phyloP scores from a whole-genome alignment of 306 rosid species.

The Prunus kanzakura region DNA sequence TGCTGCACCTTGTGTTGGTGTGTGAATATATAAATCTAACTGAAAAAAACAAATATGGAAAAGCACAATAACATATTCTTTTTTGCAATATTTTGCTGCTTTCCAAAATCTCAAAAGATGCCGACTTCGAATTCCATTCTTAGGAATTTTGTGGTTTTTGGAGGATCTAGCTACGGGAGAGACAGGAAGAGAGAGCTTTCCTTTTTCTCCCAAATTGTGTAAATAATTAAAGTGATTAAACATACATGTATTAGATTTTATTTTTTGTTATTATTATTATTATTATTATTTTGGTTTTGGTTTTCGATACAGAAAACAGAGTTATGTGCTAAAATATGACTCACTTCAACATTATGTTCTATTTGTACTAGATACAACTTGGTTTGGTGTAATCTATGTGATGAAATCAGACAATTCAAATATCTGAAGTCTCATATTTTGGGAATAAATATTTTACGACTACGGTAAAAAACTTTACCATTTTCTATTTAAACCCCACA shows the following conservation, averaged over 20 bases:
- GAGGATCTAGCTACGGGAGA: constrained; percentile 3
- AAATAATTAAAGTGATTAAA: not conserved
- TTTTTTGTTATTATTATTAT: not conserved
- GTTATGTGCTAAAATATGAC: too few relatives aligned
- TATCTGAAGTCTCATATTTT: not conserved
- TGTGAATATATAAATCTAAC: constrained; percentile 3
- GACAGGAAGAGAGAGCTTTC: not conserved
- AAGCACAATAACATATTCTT: not conserved
- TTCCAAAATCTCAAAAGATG: not conserved
- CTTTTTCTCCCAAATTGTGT: not conserved
- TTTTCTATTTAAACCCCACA: too few relatives aligned
- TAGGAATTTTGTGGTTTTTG: not conserved
- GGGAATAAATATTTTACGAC: too few relatives aligned
- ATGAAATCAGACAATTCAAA: not conserved
- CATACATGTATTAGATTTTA: not conserved
- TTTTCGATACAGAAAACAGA: not conserved
- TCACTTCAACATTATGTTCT: too few relatives aligned
- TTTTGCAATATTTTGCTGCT: not conserved
- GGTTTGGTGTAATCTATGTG: not conserved
- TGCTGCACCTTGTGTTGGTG: constrained; percentile 47
- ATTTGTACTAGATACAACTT: not conserved
- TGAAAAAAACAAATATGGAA: not conserved
- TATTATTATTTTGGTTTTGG: not conserved
- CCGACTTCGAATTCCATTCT: not conserved
- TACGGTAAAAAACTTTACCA: too few relatives aligned